Evolutionary conservation across 352 stramenopile genomes (phyloP).

Genomic region (Phytophthora brassicae): DNA sequence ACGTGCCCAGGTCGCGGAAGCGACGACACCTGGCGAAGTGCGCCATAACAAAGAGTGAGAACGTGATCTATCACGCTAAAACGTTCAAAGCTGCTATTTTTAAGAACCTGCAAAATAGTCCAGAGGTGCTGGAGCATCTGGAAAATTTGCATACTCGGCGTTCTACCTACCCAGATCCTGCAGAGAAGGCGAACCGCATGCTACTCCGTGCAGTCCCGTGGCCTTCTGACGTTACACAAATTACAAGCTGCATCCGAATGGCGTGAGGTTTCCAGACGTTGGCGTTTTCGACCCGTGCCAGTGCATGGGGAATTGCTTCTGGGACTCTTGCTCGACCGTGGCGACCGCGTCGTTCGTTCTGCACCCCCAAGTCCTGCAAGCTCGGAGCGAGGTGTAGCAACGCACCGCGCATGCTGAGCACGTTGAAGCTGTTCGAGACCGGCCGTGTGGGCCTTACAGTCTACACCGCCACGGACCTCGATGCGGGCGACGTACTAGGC

Average conservation of each 20-base stretch:
- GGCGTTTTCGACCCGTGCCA: too few relatives aligned
- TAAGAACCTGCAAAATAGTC: too few relatives aligned
- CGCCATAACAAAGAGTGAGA: conserved; percentile 1
- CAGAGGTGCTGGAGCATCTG: too few relatives aligned
- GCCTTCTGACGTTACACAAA: background rate
- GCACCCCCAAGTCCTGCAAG: too few relatives aligned
- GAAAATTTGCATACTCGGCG: background rate
- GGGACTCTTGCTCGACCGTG: background rate
- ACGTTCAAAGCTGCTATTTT: conserved; percentile 3
- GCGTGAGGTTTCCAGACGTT: too few relatives aligned
- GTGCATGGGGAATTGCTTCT: background rate
- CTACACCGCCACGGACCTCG: too few relatives aligned
- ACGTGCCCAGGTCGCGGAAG: conserved; percentile 6
- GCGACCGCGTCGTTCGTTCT: background rate
- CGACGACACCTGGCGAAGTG: conserved; percentile 2
- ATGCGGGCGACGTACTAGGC: conserved; percentile 1
- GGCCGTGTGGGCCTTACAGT: background rate
- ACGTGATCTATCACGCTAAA: conserved; percentile 4
- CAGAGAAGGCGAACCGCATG: background rate
- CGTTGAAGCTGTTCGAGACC: background rate
- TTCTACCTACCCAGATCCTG: background rate
- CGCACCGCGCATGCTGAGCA: background rate
- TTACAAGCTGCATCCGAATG: too few relatives aligned
- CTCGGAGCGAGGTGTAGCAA: conserved; percentile 6
- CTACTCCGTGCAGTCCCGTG: background rate